A percentile compares a stretch with the other conserved stretches of the same genome.
These are phyloP conservation scores for Boletus sp. DNA, from an alignment of 768 basidiomycete genomes.

Conservation along the genomic window DNA sequence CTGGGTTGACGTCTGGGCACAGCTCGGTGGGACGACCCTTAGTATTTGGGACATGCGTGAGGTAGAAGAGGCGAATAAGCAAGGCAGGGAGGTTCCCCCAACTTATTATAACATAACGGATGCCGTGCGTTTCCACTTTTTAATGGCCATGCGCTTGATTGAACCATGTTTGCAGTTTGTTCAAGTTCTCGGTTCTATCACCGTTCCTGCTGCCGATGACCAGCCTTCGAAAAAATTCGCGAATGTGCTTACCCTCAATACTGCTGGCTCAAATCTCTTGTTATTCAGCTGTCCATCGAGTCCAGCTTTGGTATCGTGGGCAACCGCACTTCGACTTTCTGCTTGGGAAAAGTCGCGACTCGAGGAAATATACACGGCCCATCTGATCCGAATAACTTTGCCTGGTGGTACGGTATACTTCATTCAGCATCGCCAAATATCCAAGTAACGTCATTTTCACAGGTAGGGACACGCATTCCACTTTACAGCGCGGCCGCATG, in stretches of 20 bases:
- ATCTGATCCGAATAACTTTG: slow-evolving; percentile 80
- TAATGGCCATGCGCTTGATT: not conserved
- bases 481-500: slow-evolving; percentile 67
- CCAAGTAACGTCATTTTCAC: slow-evolving; percentile 10
- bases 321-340: slow-evolving; percentile 82
- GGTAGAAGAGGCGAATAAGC: slow-evolving; percentile 77
- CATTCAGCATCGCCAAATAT: slow-evolving; percentile 25
- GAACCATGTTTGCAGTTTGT: slow-evolving; percentile 52
- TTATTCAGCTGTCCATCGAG: slow-evolving; percentile 83
- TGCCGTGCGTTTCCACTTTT: slow-evolving; percentile 53
- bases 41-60: slow-evolving; percentile 91
- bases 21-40: slow-evolving; percentile 83
- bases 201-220: slow-evolving; percentile 51
- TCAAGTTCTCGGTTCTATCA: slow-evolving; percentile 72
- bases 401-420: slow-evolving; percentile 38
- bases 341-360: slow-evolving; percentile 94
- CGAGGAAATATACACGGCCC: slow-evolving; percentile 97
- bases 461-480: slow-evolving; percentile 54
- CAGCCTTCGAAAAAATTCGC: slow-evolving; percentile 55
- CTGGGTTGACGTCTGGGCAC: slow-evolving; percentile 87
- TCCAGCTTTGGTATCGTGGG: slow-evolving; percentile 78
- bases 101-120: slow-evolving; percentile 86
- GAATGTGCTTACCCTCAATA: slow-evolving; percentile 89
- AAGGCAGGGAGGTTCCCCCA: slow-evolving; percentile 81
- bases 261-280: slow-evolving; percentile 86